Base-by-base conservation (phyloP, 768 basidiomycete species). In the Amanita fuliginea region DNA sequence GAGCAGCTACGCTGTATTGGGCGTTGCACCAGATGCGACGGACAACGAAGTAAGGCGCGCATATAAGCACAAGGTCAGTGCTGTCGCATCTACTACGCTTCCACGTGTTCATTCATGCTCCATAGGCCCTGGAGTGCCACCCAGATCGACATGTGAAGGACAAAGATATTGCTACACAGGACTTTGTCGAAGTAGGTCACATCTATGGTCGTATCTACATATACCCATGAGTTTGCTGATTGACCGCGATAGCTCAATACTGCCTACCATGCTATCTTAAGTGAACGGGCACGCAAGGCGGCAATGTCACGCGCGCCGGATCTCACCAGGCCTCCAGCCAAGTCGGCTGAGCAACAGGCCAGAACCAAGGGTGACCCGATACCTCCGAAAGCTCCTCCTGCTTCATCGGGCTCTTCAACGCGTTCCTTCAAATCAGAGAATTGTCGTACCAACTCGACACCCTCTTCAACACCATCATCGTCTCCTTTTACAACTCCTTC, bases 121-220 rank as follows among this genome's bases (percentile, higher is more conserved):
- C 39, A 41, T 35, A 67, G 79, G 80, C 77, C 49, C 61, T 80
- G 47, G 70, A 70, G 57, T 82, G 80, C 57, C 63, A 64, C 50
- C 60, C 63, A 42, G 63, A 64, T 53, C 60, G 63, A 32, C 57
- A 59, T 32, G 42, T 14, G 42, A 54, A 55, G 34, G 57, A 58
- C 24, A 49, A 51, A 39, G 59, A 58, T 32, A 49, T 50, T 39
- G 63, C 62, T 18, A 61, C 61, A 9, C 45, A 33, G 19, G 58
- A 56, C 24, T 57, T 60, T 41, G 52, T 57, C 42, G 61, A 62
- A 54, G 61, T 60, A 51, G 28, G 13, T 22, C 26, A 51, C 39
- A 34, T 51, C 47, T 39, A n/a, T 11, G 33, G n/a, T 21, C 30
- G 49, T 41, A 34, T 51, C 48, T 39, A n/a, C 9, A 30, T 10